Conservation (phyloP, 306 rosid species). For the Prunus fruticosa region DNA sequence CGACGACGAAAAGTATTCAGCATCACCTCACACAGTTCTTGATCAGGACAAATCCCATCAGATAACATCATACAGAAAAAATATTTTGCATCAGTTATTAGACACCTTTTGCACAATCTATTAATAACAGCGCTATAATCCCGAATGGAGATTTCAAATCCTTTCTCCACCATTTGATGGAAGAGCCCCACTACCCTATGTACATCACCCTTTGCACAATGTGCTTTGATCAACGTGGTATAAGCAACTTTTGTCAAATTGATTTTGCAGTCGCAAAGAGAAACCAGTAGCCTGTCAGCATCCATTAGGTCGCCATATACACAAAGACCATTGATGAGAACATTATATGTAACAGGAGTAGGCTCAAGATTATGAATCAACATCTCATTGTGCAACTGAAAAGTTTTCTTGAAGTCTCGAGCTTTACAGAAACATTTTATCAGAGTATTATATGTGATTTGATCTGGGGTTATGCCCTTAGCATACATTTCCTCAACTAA, state of each 20-base stretch:
- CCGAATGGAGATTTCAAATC: constrained; percentile 38
- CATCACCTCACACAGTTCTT: constrained; percentile 45
- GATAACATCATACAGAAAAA: constrained; percentile 52
- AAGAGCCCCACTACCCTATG: constrained; percentile 37
- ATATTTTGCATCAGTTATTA: constrained; percentile 35
- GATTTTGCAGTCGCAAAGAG: constrained; percentile 27
- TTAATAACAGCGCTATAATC: constrained; percentile 52
- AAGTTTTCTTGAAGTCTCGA: constrained; percentile 39
- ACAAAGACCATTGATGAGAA: constrained; percentile 55
- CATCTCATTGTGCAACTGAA: constrained; percentile 46
- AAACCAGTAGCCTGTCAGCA: constrained; percentile 43
- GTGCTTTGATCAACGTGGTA: constrained; percentile 43
- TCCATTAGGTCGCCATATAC: constrained; percentile 40
- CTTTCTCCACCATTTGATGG: constrained; percentile 35
- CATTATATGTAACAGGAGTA: constrained; percentile 43
- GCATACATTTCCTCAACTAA: constrained; percentile 33
- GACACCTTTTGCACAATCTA: constrained; percentile 49
- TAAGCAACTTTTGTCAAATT: constrained; percentile 43
- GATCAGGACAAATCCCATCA: constrained; percentile 40
- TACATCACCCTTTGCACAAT: constrained; percentile 50
- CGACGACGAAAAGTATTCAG: constrained; percentile 24
- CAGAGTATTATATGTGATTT: constrained; percentile 42
- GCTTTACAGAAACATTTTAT: constrained; percentile 47
- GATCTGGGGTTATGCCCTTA: constrained; percentile 47
- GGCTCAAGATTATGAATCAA: constrained; percentile 44